Evolutionary conservation across 345 rosid genomes (phyloP).

Genomic region (Linum tenue): DNA sequence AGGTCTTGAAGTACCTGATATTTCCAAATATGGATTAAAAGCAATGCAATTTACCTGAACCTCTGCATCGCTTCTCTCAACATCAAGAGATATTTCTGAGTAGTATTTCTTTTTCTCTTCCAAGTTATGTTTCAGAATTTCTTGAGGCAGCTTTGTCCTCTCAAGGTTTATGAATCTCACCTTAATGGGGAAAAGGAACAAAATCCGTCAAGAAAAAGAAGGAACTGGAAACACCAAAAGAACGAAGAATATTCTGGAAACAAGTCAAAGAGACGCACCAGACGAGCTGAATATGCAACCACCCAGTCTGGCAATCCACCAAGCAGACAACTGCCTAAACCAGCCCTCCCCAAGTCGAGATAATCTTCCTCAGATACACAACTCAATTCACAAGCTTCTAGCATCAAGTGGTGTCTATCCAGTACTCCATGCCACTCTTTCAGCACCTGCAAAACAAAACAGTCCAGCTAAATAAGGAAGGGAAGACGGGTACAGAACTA

Average conservation of each 20-base stretch:
- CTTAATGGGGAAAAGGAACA: slow-evolving; percentile 32
- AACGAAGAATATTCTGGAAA: not conserved
- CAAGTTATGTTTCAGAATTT: slow-evolving; percentile 81
- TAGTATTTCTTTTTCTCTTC: slow-evolving; percentile 87
- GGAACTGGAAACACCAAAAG: not conserved
- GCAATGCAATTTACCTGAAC: slow-evolving; percentile 58
- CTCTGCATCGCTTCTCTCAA: slow-evolving; percentile 98
- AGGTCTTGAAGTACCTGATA: not conserved
- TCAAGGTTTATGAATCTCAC: slow-evolving; percentile 93
- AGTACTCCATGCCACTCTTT: slow-evolving; percentile 87
- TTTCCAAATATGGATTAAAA: not conserved
- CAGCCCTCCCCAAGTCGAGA: slow-evolving; percentile 94
- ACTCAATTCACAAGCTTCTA: slow-evolving; percentile 78
- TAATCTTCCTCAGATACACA: slow-evolving; percentile 91
- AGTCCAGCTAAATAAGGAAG: slow-evolving; percentile 9
- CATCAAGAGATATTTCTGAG: slow-evolving; percentile 62
- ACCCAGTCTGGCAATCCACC: slow-evolving; percentile 98
- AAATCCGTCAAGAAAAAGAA: slow-evolving; percentile 9
- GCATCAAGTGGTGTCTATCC: slow-evolving; percentile 77
- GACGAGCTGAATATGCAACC: slow-evolving; percentile 88
- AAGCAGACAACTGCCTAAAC: slow-evolving; percentile 93
- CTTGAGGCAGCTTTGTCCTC: slow-evolving; percentile 92
- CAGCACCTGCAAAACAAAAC: slow-evolving; percentile 49
- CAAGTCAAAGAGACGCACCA: slow-evolving; percentile 44
- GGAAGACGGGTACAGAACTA: not conserved